These are phyloP conservation scores for Xylariaceae sp. DNA, from an alignment of 2,329 filamentous ascomycete genomes.

Conservation along the genomic window DNA sequence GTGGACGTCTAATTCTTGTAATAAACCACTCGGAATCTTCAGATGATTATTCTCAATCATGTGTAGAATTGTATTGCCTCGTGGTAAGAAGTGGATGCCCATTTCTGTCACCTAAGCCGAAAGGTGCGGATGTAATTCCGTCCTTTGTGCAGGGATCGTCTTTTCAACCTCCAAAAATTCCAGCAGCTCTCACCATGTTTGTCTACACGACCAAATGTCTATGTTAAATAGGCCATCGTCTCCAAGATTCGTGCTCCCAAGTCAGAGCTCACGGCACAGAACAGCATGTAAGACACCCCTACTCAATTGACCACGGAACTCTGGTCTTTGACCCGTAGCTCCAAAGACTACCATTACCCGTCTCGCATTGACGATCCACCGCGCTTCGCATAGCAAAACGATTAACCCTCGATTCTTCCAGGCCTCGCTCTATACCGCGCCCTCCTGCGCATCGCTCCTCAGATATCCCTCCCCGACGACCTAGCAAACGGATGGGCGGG, in stretches of 20 bases:
- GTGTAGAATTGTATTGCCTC: too few relatives aligned
- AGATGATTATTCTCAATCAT: too few relatives aligned
- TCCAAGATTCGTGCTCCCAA: conserved; percentile 39
- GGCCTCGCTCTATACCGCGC: conserved; percentile 70
- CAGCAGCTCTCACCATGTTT: background rate
- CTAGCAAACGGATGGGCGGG: conserved; percentile 30
- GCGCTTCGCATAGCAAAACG: background rate
- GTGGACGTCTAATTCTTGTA: too few relatives aligned
- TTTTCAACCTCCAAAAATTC: background rate
- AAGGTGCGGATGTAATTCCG: too few relatives aligned
- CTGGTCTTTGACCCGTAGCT: background rate
- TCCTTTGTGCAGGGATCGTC: too few relatives aligned
- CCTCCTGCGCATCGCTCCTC: conserved; percentile 56
- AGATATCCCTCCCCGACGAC: conserved; percentile 50
- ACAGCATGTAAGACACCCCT: conserved; percentile 39
- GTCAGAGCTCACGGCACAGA: conserved; percentile 50
- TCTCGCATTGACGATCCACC: background rate
- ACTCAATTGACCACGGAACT: too few relatives aligned
- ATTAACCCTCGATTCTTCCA: conserved; percentile 25
- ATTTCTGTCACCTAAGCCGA: too few relatives aligned
- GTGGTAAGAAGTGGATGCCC: too few relatives aligned
- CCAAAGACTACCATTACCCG: background rate
- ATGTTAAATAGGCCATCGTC: background rate
- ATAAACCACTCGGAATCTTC: too few relatives aligned
- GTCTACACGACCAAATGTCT: conserved; percentile 6